phyloP scores from a whole-genome alignment of 768 basidiomycete genomes.

The Pisolithus tinctorius region DNA sequence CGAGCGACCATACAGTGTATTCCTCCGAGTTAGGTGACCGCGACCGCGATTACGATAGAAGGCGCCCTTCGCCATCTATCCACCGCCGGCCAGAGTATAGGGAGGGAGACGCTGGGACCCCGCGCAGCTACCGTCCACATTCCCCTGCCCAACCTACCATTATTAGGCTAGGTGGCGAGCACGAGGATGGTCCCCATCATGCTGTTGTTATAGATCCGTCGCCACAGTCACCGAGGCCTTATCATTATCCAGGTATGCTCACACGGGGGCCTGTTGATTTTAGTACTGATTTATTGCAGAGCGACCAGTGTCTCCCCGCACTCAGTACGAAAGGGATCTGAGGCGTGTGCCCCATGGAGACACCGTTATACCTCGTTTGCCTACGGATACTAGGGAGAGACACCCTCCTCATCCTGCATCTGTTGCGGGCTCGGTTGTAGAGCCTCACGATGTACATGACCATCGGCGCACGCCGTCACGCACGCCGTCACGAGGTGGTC shows the following conservation, averaged over 20 bases:
- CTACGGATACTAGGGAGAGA: slow-evolving; percentile 2
- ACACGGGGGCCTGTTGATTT: background rate
- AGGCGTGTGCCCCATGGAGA: slow-evolving; percentile 8
- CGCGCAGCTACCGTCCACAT: slow-evolving; percentile 3
- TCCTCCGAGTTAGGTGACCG: slow-evolving; percentile 7
- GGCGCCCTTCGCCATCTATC: slow-evolving; percentile 7
- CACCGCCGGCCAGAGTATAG: slow-evolving; percentile 7
- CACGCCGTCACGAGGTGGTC: slow-evolving; percentile 10
- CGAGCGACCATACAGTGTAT: slow-evolving; percentile 11
- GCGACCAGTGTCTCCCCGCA: slow-evolving; percentile 7
- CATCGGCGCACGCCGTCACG: slow-evolving; percentile 6
- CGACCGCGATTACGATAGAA: slow-evolving; percentile 11
- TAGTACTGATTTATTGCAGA: slow-evolving; percentile 12
- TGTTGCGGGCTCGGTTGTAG: background rate
- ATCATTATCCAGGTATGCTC: slow-evolving; percentile 12
- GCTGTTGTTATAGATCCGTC: slow-evolving; percentile 1
- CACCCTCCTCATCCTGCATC: background rate
- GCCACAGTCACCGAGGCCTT: background rate
- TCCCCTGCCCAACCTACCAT: slow-evolving; percentile 24
- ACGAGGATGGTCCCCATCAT: slow-evolving; percentile 1
- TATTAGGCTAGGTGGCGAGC: slow-evolving; percentile 19
- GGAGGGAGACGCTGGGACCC: slow-evolving; percentile 6
- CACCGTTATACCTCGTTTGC: slow-evolving; percentile 7
- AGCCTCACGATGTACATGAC: background rate
- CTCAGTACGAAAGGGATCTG: slow-evolving; percentile 5